Conservation (phyloP, 2,329 filamentous ascomycete genomes). For the Macrophomina pseudophaseolina region DNA sequence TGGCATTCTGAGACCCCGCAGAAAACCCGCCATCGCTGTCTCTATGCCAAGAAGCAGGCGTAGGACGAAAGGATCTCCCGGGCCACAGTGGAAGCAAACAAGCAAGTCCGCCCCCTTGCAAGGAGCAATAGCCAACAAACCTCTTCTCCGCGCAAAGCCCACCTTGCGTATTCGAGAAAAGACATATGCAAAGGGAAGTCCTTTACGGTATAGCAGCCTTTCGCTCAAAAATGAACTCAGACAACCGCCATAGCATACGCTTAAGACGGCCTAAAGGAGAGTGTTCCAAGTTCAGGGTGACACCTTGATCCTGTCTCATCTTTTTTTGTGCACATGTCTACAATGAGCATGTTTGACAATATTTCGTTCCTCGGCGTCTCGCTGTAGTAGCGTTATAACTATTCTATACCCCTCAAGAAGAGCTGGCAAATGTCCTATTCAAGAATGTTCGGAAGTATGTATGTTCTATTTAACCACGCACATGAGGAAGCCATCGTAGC, state of each 20-base stretch:
- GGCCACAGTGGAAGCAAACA: neutral
- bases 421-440: neutral
- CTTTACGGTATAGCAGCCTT: neutral
- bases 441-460: neutral
- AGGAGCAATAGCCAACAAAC: neutral
- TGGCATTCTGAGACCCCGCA: neutral
- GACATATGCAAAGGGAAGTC: neutral
- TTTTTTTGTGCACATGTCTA: too few relatives aligned
- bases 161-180: neutral
- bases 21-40: neutral
- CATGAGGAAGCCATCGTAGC: conserved; percentile 53
- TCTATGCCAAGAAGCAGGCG: neutral
- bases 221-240: neutral
- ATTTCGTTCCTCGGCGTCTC: too few relatives aligned
- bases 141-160: neutral
- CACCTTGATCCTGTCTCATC: too few relatives aligned
- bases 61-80: neutral
- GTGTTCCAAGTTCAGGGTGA: neutral
- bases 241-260: neutral
- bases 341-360: too few relatives aligned
- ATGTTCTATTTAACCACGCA: conserved; percentile 41
- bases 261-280: neutral
- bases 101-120: neutral
- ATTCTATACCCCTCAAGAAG: too few relatives aligned
- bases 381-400: too few relatives aligned